Percentiles rank a stretch among this genome's conserved stretches.
Conservation (phyloP, 139 green algal genomes). For the Picochlorum sp. region DNA sequence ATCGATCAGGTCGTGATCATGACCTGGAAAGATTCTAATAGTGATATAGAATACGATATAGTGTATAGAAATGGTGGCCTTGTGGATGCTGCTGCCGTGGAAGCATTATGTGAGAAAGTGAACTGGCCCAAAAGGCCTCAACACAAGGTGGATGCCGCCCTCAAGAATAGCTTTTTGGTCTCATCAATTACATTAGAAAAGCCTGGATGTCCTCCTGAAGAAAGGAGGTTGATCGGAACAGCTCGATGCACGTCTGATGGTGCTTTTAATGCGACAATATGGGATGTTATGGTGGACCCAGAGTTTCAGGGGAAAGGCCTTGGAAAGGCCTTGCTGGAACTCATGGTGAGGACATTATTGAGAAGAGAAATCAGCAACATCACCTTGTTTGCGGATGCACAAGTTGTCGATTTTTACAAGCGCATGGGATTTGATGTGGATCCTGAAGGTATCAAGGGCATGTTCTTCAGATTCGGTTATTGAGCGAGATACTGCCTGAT, state of each 20-base stretch:
- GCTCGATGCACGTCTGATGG: conserved; percentile 85
- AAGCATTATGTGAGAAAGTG: conserved; percentile 82
- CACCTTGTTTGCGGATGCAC: conserved; percentile 89
- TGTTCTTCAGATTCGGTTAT: conserved; percentile 44
- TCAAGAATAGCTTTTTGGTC: conserved; percentile 87
- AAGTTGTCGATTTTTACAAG: conserved; percentile 83
- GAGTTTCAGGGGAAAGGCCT: conserved; percentile 80
- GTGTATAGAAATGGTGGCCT: conserved; percentile 64
- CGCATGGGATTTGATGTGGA: conserved; percentile 87
- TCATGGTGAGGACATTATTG: conserved; percentile 78
- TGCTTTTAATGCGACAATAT: conserved; percentile 97
- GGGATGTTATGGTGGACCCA: conserved; percentile 93
- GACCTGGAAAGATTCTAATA: conserved; percentile 9
- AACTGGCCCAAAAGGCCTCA: conserved; percentile 76
- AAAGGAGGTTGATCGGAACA: conserved; percentile 63
- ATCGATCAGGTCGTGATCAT: conserved; percentile 36
- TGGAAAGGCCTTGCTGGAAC: conserved; percentile 87
- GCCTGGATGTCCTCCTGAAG: not conserved
- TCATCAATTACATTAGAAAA: conserved; percentile 53
- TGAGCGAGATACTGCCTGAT: no score
- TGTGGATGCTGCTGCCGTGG: conserved; percentile 68
- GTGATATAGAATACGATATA: conserved; percentile 57
- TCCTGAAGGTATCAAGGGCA: conserved; percentile 86
- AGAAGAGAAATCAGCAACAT: conserved; percentile 91
- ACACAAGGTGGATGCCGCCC: conserved; percentile 74